phyloP scores from a whole-genome alignment of 1,139 yeast genomes.

The Suhomyces bribrorum region DNA sequence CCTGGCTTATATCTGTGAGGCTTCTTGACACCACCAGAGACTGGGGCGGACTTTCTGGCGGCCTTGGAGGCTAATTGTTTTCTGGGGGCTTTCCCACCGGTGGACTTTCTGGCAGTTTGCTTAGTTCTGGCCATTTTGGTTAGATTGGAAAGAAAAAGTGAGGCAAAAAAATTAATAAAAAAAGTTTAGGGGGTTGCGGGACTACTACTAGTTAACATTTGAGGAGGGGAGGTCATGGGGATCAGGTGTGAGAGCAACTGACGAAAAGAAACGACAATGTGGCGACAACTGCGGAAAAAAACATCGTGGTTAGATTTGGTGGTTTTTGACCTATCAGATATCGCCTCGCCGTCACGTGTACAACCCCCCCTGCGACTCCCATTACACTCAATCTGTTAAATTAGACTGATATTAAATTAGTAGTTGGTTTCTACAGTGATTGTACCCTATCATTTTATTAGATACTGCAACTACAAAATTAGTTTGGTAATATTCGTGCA shows the following conservation, averaged over 20 bases:
- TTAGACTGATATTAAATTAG: no score
- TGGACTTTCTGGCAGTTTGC: constrained; percentile 56
- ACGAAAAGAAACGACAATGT: constrained; percentile 10
- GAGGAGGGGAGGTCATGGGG: constrained; percentile 11
- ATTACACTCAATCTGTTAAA: no score
- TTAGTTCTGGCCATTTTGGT: constrained; percentile 51
- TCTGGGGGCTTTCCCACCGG: constrained; percentile 59
- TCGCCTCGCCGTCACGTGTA: neutral
- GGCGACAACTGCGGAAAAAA: constrained; percentile 1
- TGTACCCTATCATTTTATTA: no score
- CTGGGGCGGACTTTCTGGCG: constrained; percentile 56
- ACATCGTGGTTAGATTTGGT: constrained; percentile 3
- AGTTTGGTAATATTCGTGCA: no score
- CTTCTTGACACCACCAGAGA: constrained; percentile 53
- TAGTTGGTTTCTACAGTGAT: no score
- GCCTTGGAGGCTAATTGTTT: constrained; percentile 56
- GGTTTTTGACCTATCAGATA: constrained; percentile 9
- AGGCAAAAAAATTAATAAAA: constrained; percentile 11
- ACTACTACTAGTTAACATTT: neutral
- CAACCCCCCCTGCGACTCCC: no score
- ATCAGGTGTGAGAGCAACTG: constrained; percentile 4
- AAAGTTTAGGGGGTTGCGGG: constrained; percentile 12
- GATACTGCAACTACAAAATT: no score
- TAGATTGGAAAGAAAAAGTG: constrained; percentile 5
- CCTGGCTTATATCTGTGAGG: constrained; percentile 60